phyloP scores from a whole-genome alignment of 805 yeast species.

The Kodamaea leandrae region DNA sequence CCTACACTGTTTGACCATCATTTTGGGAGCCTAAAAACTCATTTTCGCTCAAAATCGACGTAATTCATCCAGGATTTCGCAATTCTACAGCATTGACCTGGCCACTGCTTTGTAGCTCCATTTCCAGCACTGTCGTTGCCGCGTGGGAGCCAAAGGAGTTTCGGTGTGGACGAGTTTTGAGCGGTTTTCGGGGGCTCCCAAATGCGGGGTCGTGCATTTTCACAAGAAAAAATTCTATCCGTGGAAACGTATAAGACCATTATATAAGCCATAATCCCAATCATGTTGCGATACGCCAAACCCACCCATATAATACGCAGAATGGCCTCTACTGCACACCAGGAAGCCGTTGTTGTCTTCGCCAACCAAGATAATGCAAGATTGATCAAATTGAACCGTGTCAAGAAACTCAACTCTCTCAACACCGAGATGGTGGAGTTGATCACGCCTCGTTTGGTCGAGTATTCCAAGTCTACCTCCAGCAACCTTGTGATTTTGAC shows the following conservation, averaged over 20 bases:
- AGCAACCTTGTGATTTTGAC: constrained; percentile 67
- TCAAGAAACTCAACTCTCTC: constrained; percentile 80
- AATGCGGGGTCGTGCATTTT: constrained; percentile 10
- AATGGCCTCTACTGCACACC: constrained; percentile 19
- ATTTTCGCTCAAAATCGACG: too few species aligned
- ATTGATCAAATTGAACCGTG: constrained; percentile 73
- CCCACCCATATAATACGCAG: constrained; percentile 4
- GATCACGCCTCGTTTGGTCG: constrained; percentile 70
- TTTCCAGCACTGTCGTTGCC: too few species aligned
- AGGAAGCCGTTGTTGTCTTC: constrained; percentile 60
- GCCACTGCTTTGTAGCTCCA: too few species aligned
- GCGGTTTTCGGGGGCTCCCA: too few species aligned
- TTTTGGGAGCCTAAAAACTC: too few species aligned
- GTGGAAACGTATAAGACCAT: background rate
- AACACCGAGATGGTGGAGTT: constrained; percentile 70
- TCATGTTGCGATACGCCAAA: constrained; percentile 12
- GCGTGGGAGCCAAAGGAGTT: too few species aligned
- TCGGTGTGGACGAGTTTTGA: too few species aligned
- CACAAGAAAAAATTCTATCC: constrained; percentile 9
- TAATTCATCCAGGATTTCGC: too few species aligned
- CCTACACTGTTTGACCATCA: too few species aligned
- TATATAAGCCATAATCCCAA: constrained; percentile 1
- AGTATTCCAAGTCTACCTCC: constrained; percentile 67
- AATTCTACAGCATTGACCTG: too few species aligned
- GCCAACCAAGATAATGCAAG: constrained; percentile 63